Base-by-base conservation (phyloP, 139 green algal genomes). In the Deuterostichococcus epilithicus region DNA sequence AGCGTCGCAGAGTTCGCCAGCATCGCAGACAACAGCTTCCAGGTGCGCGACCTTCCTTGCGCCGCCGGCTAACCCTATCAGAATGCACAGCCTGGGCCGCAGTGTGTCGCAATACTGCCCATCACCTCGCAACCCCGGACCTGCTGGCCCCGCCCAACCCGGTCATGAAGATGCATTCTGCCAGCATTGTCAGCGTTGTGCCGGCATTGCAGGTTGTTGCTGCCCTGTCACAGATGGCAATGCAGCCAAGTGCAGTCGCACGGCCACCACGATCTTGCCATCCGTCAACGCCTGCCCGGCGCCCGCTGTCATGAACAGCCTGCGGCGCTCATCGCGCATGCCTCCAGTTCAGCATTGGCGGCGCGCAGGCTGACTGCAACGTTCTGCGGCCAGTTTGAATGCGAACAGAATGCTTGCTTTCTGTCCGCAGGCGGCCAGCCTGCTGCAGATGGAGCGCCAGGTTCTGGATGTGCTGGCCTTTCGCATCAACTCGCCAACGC, bases 381-480 rank as follows among this genome's bases (percentile, higher is more conserved):
- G n/a, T n/a, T 26, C 45, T 60, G 15, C 13, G 45, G 18, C 45
- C 45, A 26, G 45, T 60, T 60, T 60, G 45, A 18, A 13, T 18
- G 45, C 15, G 15, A 67, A 32, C 59, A 67, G 10, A 67, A 67
- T 68, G 35, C 42, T 13, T 52, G 42, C 13, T 23, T 13, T 13
- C 8, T 52, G 52, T 28, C 10, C 52, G 78, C 80, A 86, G 83
- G 44, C 30, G 0, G 68, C 75, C 1, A 80, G 87, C 60, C 68
- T 92, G n/a, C 65, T 86, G 8, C 74, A 78, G 28, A 92, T 90
- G 84, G 87, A 92, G 79, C 68, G 72, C 1, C 72, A 84, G 8
- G 38, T 92, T 59, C 82, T 92, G n/a, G 76, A 84, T 47, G 78
- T 71, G 30, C 69, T 92, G 68, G 59, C 73, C 25, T 92, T 84